Conservation (phyloP, 202 grass and related monocot species). For the Zizania palustris region DNA sequence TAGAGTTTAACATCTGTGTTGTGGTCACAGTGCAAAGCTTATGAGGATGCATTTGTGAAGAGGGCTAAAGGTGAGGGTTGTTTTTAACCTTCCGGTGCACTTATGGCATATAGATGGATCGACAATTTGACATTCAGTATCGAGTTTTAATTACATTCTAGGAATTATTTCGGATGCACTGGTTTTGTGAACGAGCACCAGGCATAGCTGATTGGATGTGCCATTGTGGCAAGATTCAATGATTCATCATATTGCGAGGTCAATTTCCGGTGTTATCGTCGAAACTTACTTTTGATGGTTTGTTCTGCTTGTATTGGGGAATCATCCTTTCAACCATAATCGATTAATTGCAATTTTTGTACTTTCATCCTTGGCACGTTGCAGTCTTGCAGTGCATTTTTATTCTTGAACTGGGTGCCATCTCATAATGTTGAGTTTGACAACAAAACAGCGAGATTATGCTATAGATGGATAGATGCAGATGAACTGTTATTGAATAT, state of each 20-base stretch:
- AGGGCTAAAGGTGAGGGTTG: slow-evolving; percentile 61
- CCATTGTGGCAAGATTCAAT: slow-evolving; percentile 60
- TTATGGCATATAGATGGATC: slow-evolving; percentile 18
- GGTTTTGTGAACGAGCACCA: slow-evolving; percentile 76
- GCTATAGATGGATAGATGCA: neutral
- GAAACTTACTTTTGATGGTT: slow-evolving; percentile 19
- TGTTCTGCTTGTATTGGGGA: slow-evolving; percentile 6
- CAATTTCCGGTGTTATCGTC: neutral
- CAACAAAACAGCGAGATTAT: slow-evolving; percentile 12
- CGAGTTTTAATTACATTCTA: slow-evolving; percentile 39
- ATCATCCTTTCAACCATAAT: slow-evolving; percentile 16
- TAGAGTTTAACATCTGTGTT: slow-evolving; percentile 59
- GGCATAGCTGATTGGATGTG: slow-evolving; percentile 67
- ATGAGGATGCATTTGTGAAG: slow-evolving; percentile 65
- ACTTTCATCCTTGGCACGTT: neutral
- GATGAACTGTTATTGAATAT: neutral
- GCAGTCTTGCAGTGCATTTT: slow-evolving; percentile 9
- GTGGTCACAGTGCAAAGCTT: slow-evolving; percentile 67
- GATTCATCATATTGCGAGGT: slow-evolving; percentile 85
- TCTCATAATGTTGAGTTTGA: neutral
- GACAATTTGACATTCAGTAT: slow-evolving; percentile 15
- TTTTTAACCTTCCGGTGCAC: neutral
- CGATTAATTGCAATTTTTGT: neutral
- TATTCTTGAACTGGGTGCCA: neutral
- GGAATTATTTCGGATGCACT: slow-evolving; percentile 53